phyloP scores from a whole-genome alignment of 106 monocot genomes.

The Chionographis japonica region DNA sequence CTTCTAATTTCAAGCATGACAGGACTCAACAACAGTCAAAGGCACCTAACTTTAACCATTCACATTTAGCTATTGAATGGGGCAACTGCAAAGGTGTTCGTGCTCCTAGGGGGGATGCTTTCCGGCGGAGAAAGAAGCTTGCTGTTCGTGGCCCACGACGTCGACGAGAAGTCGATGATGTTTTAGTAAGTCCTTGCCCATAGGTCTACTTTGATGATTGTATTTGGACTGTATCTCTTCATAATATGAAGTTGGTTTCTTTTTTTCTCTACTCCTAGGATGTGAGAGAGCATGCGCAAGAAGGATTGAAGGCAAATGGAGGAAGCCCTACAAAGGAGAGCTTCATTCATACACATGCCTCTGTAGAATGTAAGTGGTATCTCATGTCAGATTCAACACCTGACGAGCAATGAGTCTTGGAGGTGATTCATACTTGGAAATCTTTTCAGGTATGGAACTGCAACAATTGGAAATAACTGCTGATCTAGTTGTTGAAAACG shows the following conservation, averaged over 20 bases:
- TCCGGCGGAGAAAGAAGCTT: slow-evolving; percentile 7
- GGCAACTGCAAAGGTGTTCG: background rate
- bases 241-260: background rate
- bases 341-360: background rate
- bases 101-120: background rate
- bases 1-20: background rate
- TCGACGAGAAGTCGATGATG: background rate
- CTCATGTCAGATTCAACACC: background rate
- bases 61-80: background rate
- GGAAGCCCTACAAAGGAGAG: too few relatives aligned
- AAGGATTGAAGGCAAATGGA: too few relatives aligned
- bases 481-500: slow-evolving; percentile 1
- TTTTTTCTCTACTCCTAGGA: background rate
- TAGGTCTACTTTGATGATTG: background rate
- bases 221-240: background rate
- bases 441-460: background rate
- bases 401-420: background rate
- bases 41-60: background rate
- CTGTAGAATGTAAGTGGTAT: slow-evolving; percentile 1
- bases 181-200: slow-evolving; percentile 1
- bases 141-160: background rate
- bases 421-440: background rate
- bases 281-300: too few relatives aligned
- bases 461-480: background rate
- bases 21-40: slow-evolving; percentile 6